phyloP scores from a whole-genome alignment of 345 rosid genomes.

The Sonneratia caseolaris region DNA sequence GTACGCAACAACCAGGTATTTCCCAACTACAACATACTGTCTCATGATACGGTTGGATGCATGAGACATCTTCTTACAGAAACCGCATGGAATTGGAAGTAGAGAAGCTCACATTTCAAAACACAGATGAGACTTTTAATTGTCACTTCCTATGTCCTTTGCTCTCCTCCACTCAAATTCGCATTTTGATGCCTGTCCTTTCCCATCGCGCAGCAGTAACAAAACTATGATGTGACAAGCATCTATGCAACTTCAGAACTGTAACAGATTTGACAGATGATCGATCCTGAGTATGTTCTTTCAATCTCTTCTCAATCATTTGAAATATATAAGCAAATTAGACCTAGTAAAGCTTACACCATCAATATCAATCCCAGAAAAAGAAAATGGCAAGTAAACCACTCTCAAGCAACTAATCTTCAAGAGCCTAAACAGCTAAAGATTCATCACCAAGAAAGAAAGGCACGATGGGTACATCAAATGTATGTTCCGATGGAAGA shows the following conservation, averaged over 20 bases:
- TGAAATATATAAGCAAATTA: not conserved
- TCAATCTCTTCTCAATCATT: not conserved
- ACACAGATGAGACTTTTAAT: not conserved
- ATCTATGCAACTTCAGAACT: no score
- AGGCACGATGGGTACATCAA: not conserved
- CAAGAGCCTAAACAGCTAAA: not conserved
- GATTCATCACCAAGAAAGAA: not conserved
- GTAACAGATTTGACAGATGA: not conserved
- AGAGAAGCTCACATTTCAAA: not conserved
- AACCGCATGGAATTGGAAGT: not conserved
- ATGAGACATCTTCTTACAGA: not conserved
- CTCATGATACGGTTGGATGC: not conserved
- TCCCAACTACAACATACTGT: no score
- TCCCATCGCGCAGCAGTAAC: no score
- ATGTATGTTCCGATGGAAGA: not conserved
- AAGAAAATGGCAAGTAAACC: not conserved
- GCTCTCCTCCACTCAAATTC: not conserved
- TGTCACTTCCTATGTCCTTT: not conserved
- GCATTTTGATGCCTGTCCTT: not conserved
- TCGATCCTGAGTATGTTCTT: not conserved
- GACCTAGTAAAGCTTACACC: not conserved
- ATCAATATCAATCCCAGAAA: not conserved
- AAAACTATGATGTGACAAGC: no score
- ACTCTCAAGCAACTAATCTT: not conserved
- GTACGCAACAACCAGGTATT: no score